Percentiles rank a stretch among this genome's conserved stretches.
These are phyloP conservation scores for Pleurotus tuber-regium DNA, from an alignment of 768 basidiomycete genomes.

Conservation along the genomic window DNA sequence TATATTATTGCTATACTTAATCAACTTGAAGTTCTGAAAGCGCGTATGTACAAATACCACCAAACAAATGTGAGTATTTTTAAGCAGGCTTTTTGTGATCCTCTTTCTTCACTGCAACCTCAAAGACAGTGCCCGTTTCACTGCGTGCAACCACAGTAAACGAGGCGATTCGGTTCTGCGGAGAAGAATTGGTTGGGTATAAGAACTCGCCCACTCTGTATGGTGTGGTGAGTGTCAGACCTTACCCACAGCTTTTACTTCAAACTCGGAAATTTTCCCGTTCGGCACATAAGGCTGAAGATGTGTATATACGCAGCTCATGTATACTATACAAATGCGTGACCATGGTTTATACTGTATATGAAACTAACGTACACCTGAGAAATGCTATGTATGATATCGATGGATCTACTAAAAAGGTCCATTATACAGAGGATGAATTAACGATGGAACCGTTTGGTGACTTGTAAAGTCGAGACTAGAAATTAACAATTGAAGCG, in stretches of 20 bases:
- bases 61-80: too few relatives aligned
- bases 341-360: too few relatives aligned
- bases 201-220: conserved; percentile 16
- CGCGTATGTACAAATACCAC: background rate
- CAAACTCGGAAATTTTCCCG: too few relatives aligned
- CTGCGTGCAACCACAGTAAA: conserved; percentile 11
- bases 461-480: background rate
- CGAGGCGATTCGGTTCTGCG: conserved; percentile 22
- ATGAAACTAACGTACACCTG: too few relatives aligned
- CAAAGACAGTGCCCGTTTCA: conserved; percentile 21
- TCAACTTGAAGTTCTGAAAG: background rate
- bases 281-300: too few relatives aligned
- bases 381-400: too few relatives aligned
- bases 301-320: too few relatives aligned
- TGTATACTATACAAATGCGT: too few relatives aligned
- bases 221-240: conserved; percentile 31
- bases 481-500: conserved; percentile 5
- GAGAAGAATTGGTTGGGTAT: conserved; percentile 14
- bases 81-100: background rate
- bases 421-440: too few relatives aligned
- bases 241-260: conserved; percentile 13
- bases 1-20: background rate
- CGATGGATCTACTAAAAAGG: too few relatives aligned
- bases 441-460: too few relatives aligned
- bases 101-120: conserved; percentile 14